Conservation (phyloP, 441 rosid species). For the Iberis amara region DNA sequence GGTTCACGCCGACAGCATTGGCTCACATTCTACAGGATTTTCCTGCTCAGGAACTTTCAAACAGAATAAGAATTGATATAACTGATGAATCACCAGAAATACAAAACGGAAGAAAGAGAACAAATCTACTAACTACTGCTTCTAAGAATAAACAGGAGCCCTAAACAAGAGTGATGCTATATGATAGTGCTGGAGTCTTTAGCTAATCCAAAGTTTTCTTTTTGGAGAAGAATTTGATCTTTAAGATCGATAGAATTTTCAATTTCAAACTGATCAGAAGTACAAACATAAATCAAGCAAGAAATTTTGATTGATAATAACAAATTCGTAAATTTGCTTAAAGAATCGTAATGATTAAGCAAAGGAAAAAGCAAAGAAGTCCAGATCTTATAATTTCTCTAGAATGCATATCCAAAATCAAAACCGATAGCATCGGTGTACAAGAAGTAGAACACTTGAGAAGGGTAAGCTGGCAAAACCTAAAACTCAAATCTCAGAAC, state of each 20-base stretch:
- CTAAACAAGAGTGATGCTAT: background rate
- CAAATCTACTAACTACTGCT: conserved; percentile 13
- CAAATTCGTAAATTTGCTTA: background rate
- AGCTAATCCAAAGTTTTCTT: background rate
- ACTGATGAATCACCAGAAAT: background rate
- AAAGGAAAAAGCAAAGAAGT: background rate
- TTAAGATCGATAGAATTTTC: background rate
- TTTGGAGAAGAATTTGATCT: background rate
- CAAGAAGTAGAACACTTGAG: background rate
- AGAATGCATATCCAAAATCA: background rate
- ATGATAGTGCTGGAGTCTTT: too few relatives aligned
- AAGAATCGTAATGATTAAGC: conserved; percentile 4
- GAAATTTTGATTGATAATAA: background rate
- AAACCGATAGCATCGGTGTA: background rate
- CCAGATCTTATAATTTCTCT: background rate
- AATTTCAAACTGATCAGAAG: background rate
- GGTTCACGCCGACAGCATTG: conserved; percentile 33
- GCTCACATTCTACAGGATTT: conserved; percentile 30
- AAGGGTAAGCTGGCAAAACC: background rate
- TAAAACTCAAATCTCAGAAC: background rate
- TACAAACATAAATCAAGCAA: background rate
- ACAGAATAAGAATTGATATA: conserved; percentile 16
- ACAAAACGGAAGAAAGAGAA: conserved; percentile 3
- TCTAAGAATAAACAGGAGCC: background rate
- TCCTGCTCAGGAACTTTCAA: conserved; percentile 36